phyloP scores from a whole-genome alignment of 352 stramenopile genomes.

The Pythium aquatile region DNA sequence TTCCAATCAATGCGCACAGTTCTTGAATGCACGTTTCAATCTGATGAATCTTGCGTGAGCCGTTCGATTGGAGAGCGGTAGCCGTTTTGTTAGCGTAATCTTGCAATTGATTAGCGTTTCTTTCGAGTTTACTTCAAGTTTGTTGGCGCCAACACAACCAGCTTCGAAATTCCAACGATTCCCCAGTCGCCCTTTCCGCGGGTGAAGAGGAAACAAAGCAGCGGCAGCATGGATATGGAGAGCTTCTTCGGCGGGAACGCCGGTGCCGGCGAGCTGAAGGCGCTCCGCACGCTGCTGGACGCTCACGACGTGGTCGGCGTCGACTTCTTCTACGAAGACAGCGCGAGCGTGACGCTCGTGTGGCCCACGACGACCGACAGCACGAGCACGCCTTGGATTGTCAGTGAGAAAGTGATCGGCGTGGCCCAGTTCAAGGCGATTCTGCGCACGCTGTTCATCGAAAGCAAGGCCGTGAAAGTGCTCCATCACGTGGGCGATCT shows the following conservation, averaged over 20 bases:
- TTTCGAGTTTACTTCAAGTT: conserved; percentile 1
- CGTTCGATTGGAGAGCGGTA: too few species aligned
- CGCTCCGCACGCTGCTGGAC: conserved; percentile 14
- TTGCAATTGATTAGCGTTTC: background rate
- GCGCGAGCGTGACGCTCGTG: conserved; percentile 19
- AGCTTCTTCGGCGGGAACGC: conserved; percentile 9
- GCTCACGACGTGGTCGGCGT: conserved; percentile 14
- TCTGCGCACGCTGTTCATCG: conserved; percentile 19
- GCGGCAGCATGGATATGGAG: conserved; percentile 7
- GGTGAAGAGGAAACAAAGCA: background rate
- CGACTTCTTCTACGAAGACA: conserved; percentile 12
- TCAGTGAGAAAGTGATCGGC: conserved; percentile 16
- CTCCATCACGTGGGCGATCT: conserved; percentile 11
- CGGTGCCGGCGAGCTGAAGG: background rate
- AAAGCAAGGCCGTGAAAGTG: conserved; percentile 16
- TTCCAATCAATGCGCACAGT: background rate
- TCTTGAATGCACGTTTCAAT: background rate
- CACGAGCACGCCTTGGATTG: conserved; percentile 16
- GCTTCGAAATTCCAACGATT: background rate
- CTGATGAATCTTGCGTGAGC: background rate
- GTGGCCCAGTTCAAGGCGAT: conserved; percentile 12
- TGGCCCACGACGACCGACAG: conserved; percentile 7
- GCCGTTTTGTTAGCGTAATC: background rate
- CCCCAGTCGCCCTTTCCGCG: background rate
- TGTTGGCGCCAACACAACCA: background rate